phyloP scores from a whole-genome alignment of 306 rosid genomes.

The Vachellia collinsii region DNA sequence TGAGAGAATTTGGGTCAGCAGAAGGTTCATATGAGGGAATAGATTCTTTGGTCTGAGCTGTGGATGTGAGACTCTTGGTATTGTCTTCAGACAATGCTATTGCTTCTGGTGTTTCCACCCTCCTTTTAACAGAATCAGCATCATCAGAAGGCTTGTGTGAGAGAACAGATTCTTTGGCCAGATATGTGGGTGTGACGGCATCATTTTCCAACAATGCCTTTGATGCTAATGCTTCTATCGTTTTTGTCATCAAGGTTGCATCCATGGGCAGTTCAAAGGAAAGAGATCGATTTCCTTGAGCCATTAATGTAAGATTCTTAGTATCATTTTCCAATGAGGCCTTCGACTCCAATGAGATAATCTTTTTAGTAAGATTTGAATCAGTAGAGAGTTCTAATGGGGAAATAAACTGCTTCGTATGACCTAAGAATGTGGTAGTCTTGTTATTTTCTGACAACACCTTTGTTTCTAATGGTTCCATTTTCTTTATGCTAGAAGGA shows the following conservation, averaged over 20 bases:
- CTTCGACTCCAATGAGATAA: conserved; percentile 17
- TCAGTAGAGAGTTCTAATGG: conserved; percentile 23
- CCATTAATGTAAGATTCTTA: neutral
- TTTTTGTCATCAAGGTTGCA: neutral
- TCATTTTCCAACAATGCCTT: neutral
- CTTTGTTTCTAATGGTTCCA: conserved; percentile 33
- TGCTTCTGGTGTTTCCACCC: conserved; percentile 41
- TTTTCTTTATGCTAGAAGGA: conserved; percentile 16
- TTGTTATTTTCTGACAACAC: conserved; percentile 31
- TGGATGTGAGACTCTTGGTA: conserved; percentile 24
- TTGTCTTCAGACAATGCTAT: conserved; percentile 32
- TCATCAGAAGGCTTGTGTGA: neutral
- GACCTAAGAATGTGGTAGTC: conserved; percentile 10
- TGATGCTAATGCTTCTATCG: neutral
- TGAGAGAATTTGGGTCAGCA: neutral
- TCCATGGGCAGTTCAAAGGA: neutral
- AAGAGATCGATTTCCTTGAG: neutral
- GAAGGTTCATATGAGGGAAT: conserved; percentile 11
- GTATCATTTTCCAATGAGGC: conserved; percentile 27
- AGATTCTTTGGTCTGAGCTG: conserved; percentile 25
- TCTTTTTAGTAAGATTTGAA: neutral
- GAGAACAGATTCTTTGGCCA: conserved; percentile 29
- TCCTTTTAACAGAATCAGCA: neutral
- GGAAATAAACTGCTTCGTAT: conserved; percentile 26
- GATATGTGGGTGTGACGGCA: neutral